Conservation (phyloP, 225 moss, liverwort and hornwort species). For the Marchantia polymorpha region DNA sequence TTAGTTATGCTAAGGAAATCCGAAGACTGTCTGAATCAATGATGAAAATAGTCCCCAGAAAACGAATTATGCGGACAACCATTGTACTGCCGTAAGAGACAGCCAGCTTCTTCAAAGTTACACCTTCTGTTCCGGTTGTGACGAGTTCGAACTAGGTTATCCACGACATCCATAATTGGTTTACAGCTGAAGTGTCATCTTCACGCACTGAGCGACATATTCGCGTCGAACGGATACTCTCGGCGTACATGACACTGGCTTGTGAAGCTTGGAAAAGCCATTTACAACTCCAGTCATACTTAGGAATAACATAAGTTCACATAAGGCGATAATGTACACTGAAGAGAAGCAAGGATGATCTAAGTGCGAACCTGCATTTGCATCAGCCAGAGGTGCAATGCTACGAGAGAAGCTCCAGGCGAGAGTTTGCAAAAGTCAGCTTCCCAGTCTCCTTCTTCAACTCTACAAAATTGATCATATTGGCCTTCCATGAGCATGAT, state of each 20-base stretch:
- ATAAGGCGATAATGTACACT: background rate
- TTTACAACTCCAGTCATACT: no score
- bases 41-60: no score
- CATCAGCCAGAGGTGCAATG: conserved; percentile 70
- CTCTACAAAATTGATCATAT: conserved; percentile 45
- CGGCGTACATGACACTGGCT: no score
- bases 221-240: background rate
- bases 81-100: no score
- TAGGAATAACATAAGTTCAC: no score
- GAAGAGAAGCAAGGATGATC: background rate
- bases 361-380: conserved; percentile 70
- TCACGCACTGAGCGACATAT: background rate
- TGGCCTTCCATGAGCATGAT: background rate
- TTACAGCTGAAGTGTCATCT: background rate
- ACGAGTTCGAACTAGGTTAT: no score
- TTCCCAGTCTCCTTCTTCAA: conserved; percentile 70
- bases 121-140: no score
- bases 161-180: background rate
- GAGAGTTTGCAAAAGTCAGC: conserved; percentile 85
- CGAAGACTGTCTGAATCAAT: no score
- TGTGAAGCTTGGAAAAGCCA: no score
- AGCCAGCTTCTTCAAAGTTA: no score
- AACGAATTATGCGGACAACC: no score
- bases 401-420: conserved; percentile 79
- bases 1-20: no score